Conservation (phyloP, 2,329 filamentous ascomycete genomes). For the Ambrosiella cleistominuta region DNA sequence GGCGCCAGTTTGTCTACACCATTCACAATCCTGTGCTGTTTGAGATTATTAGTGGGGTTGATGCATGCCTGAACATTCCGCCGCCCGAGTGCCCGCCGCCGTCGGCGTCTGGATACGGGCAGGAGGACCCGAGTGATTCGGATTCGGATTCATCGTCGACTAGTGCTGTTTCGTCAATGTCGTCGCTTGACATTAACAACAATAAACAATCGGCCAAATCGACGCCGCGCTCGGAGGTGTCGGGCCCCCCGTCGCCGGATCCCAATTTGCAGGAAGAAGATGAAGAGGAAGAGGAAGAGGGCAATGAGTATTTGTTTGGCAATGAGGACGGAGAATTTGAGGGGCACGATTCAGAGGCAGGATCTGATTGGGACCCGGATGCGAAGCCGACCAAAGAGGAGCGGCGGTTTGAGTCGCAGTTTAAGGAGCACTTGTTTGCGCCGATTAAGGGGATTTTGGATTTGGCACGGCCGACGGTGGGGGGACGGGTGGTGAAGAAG, state of each 20-base stretch:
- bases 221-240: no score
- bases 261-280: background rate
- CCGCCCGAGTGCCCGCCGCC: no score
- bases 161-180: background rate
- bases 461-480: background rate
- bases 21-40: background rate
- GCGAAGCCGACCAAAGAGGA: background rate
- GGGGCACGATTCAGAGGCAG: background rate
- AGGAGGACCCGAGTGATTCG: background rate
- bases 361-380: conserved; percentile 2
- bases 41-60: background rate
- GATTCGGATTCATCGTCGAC: background rate
- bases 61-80: background rate
- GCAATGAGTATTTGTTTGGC: background rate
- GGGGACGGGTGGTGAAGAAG: background rate
- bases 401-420: background rate
- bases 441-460: background rate
- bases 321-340: background rate
- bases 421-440: background rate
- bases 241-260: background rate
- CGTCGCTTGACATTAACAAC: background rate
- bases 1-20: background rate
- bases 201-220: no score
- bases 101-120: background rate
- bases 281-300: background rate